A percentile compares a stretch with the other conserved stretches of the same genome.
Evolutionary conservation across 78 protist species (phyloP).

Genomic region (slime mould (Dictyostelium discoideum)): DNA sequence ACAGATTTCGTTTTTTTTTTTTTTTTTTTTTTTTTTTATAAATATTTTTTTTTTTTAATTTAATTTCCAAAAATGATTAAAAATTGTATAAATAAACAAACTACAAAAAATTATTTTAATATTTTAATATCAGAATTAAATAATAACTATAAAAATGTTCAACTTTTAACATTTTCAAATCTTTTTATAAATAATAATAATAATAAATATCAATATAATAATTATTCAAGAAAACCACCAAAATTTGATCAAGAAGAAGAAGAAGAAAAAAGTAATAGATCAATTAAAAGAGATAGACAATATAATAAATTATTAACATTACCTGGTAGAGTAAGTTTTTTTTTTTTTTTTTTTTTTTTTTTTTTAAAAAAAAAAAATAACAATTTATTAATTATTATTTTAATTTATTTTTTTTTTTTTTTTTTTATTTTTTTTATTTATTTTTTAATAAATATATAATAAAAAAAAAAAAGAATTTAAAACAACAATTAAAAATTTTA

Average conservation of each 20-base stretch:
- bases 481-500: slow-evolving; percentile 23
- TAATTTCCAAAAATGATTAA: neutral
- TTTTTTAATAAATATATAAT: no score
- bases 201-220: neutral
- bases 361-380: neutral
- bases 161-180: neutral
- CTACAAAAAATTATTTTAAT: neutral
- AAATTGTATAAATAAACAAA: neutral
- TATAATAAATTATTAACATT: slow-evolving; percentile 31
- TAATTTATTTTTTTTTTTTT: no score
- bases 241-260: neutral
- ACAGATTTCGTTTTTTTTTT: neutral
- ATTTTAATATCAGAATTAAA: neutral
- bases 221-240: neutral
- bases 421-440: no score
- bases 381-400: no score
- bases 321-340: slow-evolving; percentile 42
- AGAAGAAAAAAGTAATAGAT: neutral
- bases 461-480: no score
- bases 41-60: no score
- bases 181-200: neutral
- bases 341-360: neutral
- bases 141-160: neutral
- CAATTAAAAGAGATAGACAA: neutral
- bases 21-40: no score